Evolutionary conservation across 208 protist genomes (phyloP), one percentile per base, ranked within the genome.

Genomic region (Leishmania gerbilli): DNA sequence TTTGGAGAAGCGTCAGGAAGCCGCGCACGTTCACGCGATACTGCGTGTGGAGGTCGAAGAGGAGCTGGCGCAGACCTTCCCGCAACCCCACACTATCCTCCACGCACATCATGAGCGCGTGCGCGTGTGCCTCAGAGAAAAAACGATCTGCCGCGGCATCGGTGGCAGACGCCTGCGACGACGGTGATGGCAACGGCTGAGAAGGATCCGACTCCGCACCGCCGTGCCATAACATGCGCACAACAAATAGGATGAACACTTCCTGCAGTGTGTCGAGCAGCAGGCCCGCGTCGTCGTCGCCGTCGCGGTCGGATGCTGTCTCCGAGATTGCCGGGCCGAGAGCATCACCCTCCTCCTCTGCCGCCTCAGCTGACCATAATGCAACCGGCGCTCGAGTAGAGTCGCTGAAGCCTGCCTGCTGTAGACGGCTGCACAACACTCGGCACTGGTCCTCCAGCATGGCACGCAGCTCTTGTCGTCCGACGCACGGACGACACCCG

Each of bases 31-130:
- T 64, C 76, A 79, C 47, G 45, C 76, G 45, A 65, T 79, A 56
- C 49, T 65, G 40, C 45, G 58, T 72, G 60, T 79, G 76, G 11
- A 79, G 76, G 21, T 53, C 45, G 31, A 71, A 47, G 24, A 79
- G 76, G 31, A 21, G 55, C 40, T 71, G 60, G 21, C 76, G 55
- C 62, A 79, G n/a, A n/a, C 42, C 60, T 31, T 40, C 40, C 64
- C 27, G 76, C 60, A 79, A n/a, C 60, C 9, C 76, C 76, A 37
- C 37, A 24, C 19, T 34, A 2, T 21, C 34, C 42, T 69, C 76
- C 47, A 79, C 64, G n/a, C 42, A 45, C 40, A 45, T 40, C 45
- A 71, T 49, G 47, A 79, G 49, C 34, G 27, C 76, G 31, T 68
- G 76, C 42, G 42, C 64, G 8, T 72, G 19, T 4, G 42, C 21